Conservation (phyloP, 2,329 filamentous ascomycete genomes). For the Diaporthe helianthi region DNA sequence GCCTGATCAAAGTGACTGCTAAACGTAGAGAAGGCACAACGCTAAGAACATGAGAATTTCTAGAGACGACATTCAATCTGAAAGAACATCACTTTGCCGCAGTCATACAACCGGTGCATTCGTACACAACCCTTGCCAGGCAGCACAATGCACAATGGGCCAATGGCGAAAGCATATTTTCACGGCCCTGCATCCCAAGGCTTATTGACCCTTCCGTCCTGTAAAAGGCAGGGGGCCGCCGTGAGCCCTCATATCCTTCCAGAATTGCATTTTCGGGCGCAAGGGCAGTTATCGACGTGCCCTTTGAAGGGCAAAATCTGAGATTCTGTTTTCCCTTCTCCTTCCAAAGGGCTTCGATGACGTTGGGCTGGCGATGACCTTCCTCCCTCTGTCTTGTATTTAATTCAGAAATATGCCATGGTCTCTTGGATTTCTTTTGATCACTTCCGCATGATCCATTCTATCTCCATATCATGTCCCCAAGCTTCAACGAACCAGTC, state of each 20-base stretch:
- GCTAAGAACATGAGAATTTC: not conserved
- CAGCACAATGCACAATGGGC: too few relatives aligned
- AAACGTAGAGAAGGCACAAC: too few relatives aligned
- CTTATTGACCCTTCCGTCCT: not conserved
- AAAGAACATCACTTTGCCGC: not conserved
- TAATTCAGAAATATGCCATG: not conserved
- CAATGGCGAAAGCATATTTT: not conserved
- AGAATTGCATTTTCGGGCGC: not conserved
- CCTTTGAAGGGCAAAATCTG: not conserved
- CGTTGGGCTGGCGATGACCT: not conserved
- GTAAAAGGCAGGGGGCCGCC: not conserved
- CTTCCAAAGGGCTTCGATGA: not conserved
- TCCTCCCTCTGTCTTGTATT: not conserved
- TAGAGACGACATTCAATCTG: not conserved
- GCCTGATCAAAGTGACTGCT: too few relatives aligned
- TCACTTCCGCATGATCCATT: not conserved
- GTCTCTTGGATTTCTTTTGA: not conserved
- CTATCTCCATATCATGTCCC: not conserved
- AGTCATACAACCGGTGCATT: not conserved
- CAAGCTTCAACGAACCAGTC: not conserved
- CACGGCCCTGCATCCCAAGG: not conserved
- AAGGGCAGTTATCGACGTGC: not conserved
- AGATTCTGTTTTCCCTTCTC: not conserved
- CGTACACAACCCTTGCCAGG: not conserved
- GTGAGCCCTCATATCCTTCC: not conserved